Evolutionary conservation across 805 yeast species (phyloP).

Genomic region (Naumovozyma dairenensis): DNA sequence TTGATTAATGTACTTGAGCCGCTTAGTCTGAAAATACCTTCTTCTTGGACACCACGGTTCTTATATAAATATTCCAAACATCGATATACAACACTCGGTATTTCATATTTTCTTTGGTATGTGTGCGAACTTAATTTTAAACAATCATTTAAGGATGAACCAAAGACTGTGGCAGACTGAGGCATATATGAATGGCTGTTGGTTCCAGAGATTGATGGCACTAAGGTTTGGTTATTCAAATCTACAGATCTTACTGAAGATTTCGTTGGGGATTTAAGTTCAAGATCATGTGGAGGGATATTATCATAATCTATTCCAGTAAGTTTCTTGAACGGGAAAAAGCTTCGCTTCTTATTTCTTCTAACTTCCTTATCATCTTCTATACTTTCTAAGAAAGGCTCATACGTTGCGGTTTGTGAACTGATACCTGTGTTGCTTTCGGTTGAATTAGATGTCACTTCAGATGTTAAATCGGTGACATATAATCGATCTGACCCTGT

Average conservation of each 20-base stretch:
- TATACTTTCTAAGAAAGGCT: background rate
- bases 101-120: constrained; percentile 28
- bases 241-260: background rate
- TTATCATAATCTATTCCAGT: constrained; percentile 1
- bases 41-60: constrained; percentile 69
- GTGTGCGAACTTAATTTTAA: constrained; percentile 40
- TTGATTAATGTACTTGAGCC: constrained; percentile 77
- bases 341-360: constrained; percentile 44
- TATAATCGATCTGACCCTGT: constrained; percentile 11
- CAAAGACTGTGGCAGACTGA: constrained; percentile 38
- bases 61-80: constrained; percentile 60
- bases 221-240: background rate
- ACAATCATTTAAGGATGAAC: constrained; percentile 48
- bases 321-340: constrained; percentile 46
- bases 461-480: constrained; percentile 12
- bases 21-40: constrained; percentile 83
- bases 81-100: constrained; percentile 68
- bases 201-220: background rate
- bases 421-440: background rate
- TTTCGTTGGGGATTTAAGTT: background rate
- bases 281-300: background rate
- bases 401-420: background rate
- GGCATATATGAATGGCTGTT: background rate
- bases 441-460: background rate
- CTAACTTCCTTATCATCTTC: constrained; percentile 33